A percentile compares a stretch with the other conserved stretches of the same genome.
Conservation (phyloP, 1,139 yeast genomes). For the Blastobotrys aristatus region DNA sequence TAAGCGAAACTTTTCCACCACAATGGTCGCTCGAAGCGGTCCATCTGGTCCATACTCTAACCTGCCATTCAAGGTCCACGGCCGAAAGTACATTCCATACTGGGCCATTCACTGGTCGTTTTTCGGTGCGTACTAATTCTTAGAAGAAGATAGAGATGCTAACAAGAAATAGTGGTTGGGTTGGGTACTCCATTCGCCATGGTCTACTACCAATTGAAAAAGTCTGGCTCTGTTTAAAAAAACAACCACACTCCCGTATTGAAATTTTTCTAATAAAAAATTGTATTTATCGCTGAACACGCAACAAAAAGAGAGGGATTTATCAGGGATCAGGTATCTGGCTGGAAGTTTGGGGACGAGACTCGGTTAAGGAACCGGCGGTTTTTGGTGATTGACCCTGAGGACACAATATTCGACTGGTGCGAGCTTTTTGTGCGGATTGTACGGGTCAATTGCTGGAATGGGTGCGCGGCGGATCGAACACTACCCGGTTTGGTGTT, state of each 20-base stretch:
- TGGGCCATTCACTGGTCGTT: constrained; percentile 75
- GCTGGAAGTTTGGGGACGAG: constrained; percentile 2
- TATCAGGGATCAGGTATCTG: neutral
- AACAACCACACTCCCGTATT: constrained; percentile 6
- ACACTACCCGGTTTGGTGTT: neutral
- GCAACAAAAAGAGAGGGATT: too few relatives aligned
- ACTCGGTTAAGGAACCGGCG: constrained; percentile 6
- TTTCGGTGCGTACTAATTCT: constrained; percentile 45
- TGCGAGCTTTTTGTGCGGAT: neutral
- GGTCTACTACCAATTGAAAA: constrained; percentile 36
- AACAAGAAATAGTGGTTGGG: constrained; percentile 28
- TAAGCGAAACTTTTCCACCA: constrained; percentile 32
- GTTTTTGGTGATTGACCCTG: neutral
- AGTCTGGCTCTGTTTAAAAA: constrained; percentile 27
- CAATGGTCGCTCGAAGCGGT: constrained; percentile 32
- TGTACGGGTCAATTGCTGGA: constrained; percentile 3
- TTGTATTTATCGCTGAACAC: neutral
- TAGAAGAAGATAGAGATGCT: neutral
- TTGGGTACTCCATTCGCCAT: constrained; percentile 38
- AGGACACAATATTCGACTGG: constrained; percentile 1
- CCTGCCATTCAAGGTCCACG: constrained; percentile 89
- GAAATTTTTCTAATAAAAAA: constrained; percentile 3
- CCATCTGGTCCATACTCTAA: constrained; percentile 87
- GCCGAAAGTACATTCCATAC: constrained; percentile 78
- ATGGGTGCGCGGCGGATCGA: constrained; percentile 1